Conservation (phyloP, 768 basidiomycete species). For the Pluteus cervinus region DNA sequence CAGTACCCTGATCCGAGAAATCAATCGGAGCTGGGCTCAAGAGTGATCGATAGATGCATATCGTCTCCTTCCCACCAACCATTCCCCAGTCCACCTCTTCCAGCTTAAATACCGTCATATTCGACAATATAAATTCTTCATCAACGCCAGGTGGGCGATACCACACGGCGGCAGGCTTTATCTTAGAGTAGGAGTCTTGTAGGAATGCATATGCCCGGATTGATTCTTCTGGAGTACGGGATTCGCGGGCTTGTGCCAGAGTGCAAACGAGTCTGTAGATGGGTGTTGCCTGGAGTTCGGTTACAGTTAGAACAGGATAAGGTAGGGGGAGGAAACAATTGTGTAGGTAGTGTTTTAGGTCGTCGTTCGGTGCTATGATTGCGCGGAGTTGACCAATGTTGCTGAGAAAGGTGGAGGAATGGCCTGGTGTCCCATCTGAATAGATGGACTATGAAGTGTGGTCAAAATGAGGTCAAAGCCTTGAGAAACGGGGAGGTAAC, state of each 20-base stretch:
- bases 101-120: slow-evolving; percentile 1
- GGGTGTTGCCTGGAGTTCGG: slow-evolving; percentile 22
- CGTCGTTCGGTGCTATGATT: slow-evolving; percentile 14
- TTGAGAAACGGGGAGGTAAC: neutral
- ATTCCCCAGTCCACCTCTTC: slow-evolving; percentile 5
- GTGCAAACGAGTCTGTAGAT: slow-evolving; percentile 20
- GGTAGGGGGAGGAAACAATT: slow-evolving; percentile 35
- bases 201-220: slow-evolving; percentile 3
- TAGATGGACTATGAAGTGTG: slow-evolving; percentile 25
- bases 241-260: slow-evolving; percentile 14
- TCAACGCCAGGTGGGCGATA: slow-evolving; percentile 1
- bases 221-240: slow-evolving; percentile 4
- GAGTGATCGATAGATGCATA: slow-evolving; percentile 1
- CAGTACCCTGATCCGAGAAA: slow-evolving; percentile 2
- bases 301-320: slow-evolving; percentile 30
- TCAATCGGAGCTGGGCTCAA: neutral
- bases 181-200: too few relatives aligned
- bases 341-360: slow-evolving; percentile 25
- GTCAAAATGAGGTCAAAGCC: neutral
- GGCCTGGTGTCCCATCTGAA: slow-evolving; percentile 20
- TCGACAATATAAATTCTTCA: slow-evolving; percentile 1
- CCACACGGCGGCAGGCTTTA: neutral
- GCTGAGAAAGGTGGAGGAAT: slow-evolving; percentile 26
- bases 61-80: slow-evolving; percentile 1
- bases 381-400: slow-evolving; percentile 33